Base-by-base conservation (phyloP, 1,139 yeast species). In the Nakaseomyces uthaithaninus region DNA sequence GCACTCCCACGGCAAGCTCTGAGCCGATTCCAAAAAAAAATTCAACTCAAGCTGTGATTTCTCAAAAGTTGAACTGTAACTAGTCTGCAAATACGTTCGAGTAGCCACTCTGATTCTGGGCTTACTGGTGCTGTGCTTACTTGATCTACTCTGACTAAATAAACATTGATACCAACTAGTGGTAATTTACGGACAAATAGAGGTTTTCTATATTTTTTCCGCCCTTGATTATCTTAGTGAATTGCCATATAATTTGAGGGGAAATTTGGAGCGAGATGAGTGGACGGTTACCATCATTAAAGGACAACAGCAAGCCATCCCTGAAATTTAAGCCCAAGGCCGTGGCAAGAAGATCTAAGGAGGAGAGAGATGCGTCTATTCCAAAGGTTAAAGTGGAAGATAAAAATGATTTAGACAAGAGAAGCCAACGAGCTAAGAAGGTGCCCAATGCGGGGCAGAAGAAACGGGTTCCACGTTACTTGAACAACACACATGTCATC, bases 311-410 rank as follows among this genome's bases (percentile, higher is more conserved):
- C 30, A 77, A 73, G 52, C 75, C 77, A 16, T 68, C 70, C 22
- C 67, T 74, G 40, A 78, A 80, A 60, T 86, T 86, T 62, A 75
- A 79, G 55, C 95, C 95, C 1, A 86, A 86, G 59, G 80, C 70
- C 1, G 94, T 86, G 31, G 85, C 84, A 1, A 69, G 96, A 61
- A 76, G 85, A 57, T 66, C 86, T 16, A 80, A 84, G 51, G 91
- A 83, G 53, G 95, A 85, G 54, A 68, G 95, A 57, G 93, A 77
- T 22, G 77, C 80, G 34, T 75, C 77, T 28, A 87, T 87, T 0
- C 85, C 87, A 1, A 68, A 69, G 45, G 64, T 73, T 38, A 72
- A 75, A 45, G 62, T 64, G 15, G 65, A 58, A 24, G 62, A 57
- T 8, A 28, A 17, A 3, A 43, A 47, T 14, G 42, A 45, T 11